phyloP scores from a whole-genome alignment of 495 filamentous ascomycete species.

The Hypoxylon fuscum region DNA sequence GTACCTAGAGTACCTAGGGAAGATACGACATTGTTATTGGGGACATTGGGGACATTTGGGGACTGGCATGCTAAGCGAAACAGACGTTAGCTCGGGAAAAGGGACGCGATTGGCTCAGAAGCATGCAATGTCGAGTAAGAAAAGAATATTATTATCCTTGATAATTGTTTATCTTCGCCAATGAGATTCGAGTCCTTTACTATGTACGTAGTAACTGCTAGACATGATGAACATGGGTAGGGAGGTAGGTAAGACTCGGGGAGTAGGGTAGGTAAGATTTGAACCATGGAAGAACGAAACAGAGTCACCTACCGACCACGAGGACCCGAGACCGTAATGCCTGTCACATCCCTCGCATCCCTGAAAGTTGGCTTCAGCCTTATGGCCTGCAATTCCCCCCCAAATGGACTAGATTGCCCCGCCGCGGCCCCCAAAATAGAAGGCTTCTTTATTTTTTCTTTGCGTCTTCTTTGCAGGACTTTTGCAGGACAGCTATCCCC shows the following conservation, averaged over 20 bases:
- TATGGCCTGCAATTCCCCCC: conserved; percentile 6
- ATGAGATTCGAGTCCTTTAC: neutral
- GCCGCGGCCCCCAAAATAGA: conserved; percentile 27
- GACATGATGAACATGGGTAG: too few species aligned
- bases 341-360: neutral
- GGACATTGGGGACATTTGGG: too few species aligned
- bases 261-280: neutral
- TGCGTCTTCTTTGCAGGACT: conserved; percentile 20
- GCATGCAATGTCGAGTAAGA: neutral
- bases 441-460: conserved; percentile 3
- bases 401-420: conserved; percentile 17
- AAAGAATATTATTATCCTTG: neutral
- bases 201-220: neutral
- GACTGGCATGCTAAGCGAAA: neutral
- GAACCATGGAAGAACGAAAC: neutral
- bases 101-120: neutral
- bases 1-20: too few species aligned
- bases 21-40: conserved; percentile 5
- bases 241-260: neutral
- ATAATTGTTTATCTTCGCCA: neutral
- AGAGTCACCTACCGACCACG: neutral
- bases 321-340: neutral
- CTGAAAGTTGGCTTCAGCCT: conserved; percentile 19
- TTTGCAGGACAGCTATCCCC: conserved; percentile 6
- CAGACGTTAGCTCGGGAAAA: neutral